These are phyloP conservation scores for Tilletia walkeri DNA, from an alignment of 1,284 basidiomycete genomes.

Conservation along the genomic window DNA sequence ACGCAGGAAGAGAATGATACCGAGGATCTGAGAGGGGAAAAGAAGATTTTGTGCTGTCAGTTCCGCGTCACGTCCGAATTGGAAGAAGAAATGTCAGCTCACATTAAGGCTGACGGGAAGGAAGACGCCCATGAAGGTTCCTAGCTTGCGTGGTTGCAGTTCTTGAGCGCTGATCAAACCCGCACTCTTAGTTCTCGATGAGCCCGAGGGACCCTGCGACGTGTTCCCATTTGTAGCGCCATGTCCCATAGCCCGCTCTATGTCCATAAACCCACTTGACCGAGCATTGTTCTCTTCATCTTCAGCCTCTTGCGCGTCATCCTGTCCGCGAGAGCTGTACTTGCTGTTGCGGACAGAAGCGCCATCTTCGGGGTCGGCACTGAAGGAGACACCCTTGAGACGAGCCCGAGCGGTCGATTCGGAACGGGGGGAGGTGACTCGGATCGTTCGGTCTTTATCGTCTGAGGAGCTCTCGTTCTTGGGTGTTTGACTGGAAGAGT, in stretches of 20 bases:
- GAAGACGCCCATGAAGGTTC: slow-evolving; percentile 55
- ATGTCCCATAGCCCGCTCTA: not conserved
- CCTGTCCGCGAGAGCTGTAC: slow-evolving; percentile 17
- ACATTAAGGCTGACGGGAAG: slow-evolving; percentile 54
- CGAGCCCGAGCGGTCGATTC: not conserved
- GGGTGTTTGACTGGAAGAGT: too few species aligned
- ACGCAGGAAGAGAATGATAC: slow-evolving; percentile 54
- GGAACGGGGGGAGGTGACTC: not conserved
- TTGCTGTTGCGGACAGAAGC: not conserved
- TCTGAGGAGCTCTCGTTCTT: not conserved
- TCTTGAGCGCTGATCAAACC: slow-evolving; percentile 42
- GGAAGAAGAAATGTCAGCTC: not conserved
- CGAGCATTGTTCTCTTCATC: slow-evolving; percentile 30
- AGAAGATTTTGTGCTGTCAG: not conserved
- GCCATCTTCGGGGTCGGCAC: not conserved
- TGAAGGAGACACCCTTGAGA: slow-evolving; percentile 3
- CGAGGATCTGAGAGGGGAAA: slow-evolving; percentile 33
- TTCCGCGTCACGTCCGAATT: not conserved
- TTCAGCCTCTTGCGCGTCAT: not conserved
- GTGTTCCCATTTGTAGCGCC: not conserved
- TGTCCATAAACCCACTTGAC: not conserved
- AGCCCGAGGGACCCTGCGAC: not conserved
- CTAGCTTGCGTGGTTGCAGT: slow-evolving; percentile 48
- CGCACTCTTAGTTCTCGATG: slow-evolving; percentile 32
- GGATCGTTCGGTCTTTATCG: not conserved